Evolutionary conservation across 2,329 filamentous ascomycete species (phyloP), one percentile per base, ranked within the genome.

Genomic region (Sporothrix brasiliensis): DNA sequence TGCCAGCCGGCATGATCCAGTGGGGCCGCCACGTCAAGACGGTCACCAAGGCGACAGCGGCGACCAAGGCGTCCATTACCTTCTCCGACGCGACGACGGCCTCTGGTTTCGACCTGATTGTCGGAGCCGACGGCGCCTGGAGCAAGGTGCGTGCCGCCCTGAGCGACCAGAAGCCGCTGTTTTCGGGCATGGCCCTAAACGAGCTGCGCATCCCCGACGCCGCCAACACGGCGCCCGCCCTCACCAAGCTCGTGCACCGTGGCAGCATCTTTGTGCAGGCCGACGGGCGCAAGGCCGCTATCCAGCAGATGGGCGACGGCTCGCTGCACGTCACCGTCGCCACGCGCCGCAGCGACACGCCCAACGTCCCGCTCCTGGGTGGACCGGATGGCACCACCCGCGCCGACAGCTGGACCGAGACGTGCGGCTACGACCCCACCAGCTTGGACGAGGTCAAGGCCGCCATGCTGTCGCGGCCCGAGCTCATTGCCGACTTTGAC

Each of bases 231-330:
- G 81, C 83, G 0, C 83, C 83, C 0, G 80, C 81, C 65, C 75
- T 87, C 0, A 75, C 78, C 72, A 77, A 80, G 67, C 75, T 81
- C 7, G 81, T 86, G 61, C 85, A 86, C 67, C 77, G 81, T 4
- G 85, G 85, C 14, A 83, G 77, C 72, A 34, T 83, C 19, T 86
- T 86, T 73, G 80, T 79, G 2, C 79, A 80, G 70, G 76, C 76
- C 14, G 81, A 84, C 30, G 81, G 81, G 11, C 78, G 80, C 67
- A 78, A 79, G 49, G 70, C 87, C 14, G 73, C 77, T 3, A 70
- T 81, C 14, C 84, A 86, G 76, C 81, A 82, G 70, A 79, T 82
- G 73, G 86, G 86, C 49, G 82, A 87, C 70, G 83, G 80, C 73
- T 74, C 87, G 34, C 78, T 74, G 61, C 53, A 78, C 69, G 76